phyloP scores from a whole-genome alignment of 768 basidiomycete genomes.

The Pleurotus tuoliensis region DNA sequence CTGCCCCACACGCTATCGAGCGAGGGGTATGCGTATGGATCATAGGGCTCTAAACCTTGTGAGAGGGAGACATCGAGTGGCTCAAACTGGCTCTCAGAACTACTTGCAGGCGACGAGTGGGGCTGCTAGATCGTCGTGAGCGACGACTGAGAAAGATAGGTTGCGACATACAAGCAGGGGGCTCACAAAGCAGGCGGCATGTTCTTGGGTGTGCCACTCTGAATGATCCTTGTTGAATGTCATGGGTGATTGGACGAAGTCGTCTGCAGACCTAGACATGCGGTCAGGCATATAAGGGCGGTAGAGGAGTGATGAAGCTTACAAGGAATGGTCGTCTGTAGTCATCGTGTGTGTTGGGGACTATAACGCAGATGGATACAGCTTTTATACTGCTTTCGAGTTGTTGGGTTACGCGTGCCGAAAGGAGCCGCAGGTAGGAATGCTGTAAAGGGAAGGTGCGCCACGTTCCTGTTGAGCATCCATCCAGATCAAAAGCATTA shows the following conservation, averaged over 20 bases:
- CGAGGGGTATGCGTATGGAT: not conserved
- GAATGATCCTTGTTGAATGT: not conserved
- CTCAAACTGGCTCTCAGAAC: not conserved
- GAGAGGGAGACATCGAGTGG: not conserved
- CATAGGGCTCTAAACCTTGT: not conserved
- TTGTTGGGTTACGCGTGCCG: conserved; percentile 2
- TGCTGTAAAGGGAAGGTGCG: not conserved
- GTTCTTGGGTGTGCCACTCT: not conserved
- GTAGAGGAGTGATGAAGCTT: not conserved
- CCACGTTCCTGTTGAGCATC: not conserved
- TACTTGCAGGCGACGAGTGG: not conserved
- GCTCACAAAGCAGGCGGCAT: not conserved
- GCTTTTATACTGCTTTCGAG: conserved; percentile 4
- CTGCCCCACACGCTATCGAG: not conserved
- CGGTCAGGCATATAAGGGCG: not conserved
- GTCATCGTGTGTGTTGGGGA: no score
- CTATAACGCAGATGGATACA: not conserved
- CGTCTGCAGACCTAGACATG: not conserved
- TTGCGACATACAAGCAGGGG: not conserved
- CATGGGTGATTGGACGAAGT: no score
- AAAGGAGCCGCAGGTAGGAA: not conserved
- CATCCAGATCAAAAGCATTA: not conserved
- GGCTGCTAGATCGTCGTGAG: not conserved
- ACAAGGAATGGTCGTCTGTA: not conserved
- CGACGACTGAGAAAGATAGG: not conserved